Evolutionary conservation across 352 stramenopile species (phyloP).

Genomic region (Phytophthora foliorum): DNA sequence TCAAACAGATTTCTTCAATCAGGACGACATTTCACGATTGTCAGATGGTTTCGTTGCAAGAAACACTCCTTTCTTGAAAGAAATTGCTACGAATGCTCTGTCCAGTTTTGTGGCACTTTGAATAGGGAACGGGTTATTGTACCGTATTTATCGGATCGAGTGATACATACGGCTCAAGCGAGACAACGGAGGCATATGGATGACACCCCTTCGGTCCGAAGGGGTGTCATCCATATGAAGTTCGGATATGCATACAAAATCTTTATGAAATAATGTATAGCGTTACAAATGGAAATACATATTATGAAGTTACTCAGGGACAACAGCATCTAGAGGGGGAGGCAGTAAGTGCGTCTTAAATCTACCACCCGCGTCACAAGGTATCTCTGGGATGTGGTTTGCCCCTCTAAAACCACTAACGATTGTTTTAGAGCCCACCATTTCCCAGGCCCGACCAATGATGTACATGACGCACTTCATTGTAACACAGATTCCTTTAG

Average conservation of each 20-base stretch:
- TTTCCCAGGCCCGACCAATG: constrained; percentile 9
- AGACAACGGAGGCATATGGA: constrained; percentile 1
- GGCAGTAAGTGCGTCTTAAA: constrained; percentile 10
- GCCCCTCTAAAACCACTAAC: constrained; percentile 3
- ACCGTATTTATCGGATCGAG: constrained; percentile 21
- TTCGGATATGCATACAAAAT: neutral
- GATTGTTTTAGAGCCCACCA: constrained; percentile 1
- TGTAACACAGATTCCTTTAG: too few relatives aligned
- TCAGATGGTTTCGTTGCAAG: too few relatives aligned
- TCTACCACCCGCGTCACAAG: neutral
- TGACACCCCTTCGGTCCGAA: constrained; percentile 5
- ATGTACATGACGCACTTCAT: too few relatives aligned
- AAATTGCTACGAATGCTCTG: too few relatives aligned
- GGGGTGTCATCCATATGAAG: too few relatives aligned
- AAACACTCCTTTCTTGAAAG: too few relatives aligned
- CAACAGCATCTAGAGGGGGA: constrained; percentile 11
- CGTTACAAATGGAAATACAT: neutral
- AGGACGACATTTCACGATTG: too few relatives aligned
- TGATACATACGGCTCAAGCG: constrained; percentile 12
- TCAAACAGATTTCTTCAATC: too few relatives aligned
- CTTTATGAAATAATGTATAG: neutral
- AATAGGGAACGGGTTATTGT: too few relatives aligned
- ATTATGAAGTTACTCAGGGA: constrained; percentile 15
- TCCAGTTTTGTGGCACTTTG: too few relatives aligned
- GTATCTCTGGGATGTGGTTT: neutral